Percentiles rank a stretch among this genome's conserved stretches.
phyloP scores from a whole-genome alignment of 768 basidiomycete genomes.

The Boletus fagicola region DNA sequence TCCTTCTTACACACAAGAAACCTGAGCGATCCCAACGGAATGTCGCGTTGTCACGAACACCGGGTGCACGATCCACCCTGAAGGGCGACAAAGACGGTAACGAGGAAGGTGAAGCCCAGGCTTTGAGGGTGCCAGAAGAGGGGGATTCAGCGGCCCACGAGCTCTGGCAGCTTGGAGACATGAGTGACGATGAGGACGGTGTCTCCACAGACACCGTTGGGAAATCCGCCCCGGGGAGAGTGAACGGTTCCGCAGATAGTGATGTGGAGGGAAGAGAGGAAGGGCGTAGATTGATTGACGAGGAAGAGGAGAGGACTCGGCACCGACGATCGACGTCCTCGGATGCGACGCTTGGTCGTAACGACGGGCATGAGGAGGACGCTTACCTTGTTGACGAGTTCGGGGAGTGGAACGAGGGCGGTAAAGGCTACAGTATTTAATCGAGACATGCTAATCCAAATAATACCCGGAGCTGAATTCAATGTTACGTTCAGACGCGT shows the following conservation, averaged over 20 bases:
- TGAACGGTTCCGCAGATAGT: slow-evolving; percentile 12
- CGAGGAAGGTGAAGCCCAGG: slow-evolving; percentile 41
- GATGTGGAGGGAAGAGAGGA: slow-evolving; percentile 38
- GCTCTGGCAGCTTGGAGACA: slow-evolving; percentile 73
- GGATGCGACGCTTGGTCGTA: slow-evolving; percentile 34
- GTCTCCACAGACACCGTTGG: slow-evolving; percentile 39
- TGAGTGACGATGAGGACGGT: slow-evolving; percentile 64
- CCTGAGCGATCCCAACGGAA: slow-evolving; percentile 49
- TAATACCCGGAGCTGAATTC: not conserved
- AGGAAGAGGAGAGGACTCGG: slow-evolving; percentile 32
- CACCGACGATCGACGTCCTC: slow-evolving; percentile 37
- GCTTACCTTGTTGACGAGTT: slow-evolving; percentile 33
- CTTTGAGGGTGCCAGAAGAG: slow-evolving; percentile 35
- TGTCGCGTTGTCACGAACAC: slow-evolving; percentile 27
- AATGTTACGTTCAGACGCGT: not conserved
- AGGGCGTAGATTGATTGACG: slow-evolving; percentile 41
- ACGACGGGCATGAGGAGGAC: slow-evolving; percentile 13
- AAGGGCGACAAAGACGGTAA: slow-evolving; percentile 14
- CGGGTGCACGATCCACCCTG: slow-evolving; percentile 25
- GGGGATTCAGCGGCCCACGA: slow-evolving; percentile 37
- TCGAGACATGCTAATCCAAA: not conserved
- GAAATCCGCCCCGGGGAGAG: slow-evolving; percentile 22
- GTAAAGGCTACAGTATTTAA: slow-evolving; percentile 6
- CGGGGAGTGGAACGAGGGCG: slow-evolving; percentile 31
- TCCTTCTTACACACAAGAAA: slow-evolving; percentile 92